Evolutionary conservation across 1,284 basidiomycete species (phyloP).

Genomic region (Trichosporon ovoides): DNA sequence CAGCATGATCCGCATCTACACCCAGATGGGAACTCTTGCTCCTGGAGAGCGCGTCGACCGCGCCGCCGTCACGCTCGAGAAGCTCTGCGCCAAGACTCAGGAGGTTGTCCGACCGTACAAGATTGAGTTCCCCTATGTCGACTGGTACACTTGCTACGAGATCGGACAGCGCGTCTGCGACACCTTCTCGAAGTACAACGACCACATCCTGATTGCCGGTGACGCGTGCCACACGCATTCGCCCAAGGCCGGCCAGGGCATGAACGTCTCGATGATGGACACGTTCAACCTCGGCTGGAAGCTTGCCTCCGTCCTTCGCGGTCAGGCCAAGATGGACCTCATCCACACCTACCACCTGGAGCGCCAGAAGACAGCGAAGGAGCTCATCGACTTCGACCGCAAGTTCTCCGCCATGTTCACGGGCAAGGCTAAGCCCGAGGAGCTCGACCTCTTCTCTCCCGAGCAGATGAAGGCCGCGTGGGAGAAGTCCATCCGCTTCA

Average conservation of each 20-base stretch:
- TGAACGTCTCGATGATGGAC: conserved; percentile 39
- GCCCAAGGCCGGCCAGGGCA: conserved; percentile 40
- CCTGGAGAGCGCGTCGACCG: conserved; percentile 26
- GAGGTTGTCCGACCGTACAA: conserved; percentile 65
- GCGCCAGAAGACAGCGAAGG: conserved; percentile 47
- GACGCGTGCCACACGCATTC: conserved; percentile 41
- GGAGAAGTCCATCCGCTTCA: conserved; percentile 22
- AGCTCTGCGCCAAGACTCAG: conserved; percentile 60
- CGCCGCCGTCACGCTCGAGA: conserved; percentile 51
- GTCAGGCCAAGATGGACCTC: conserved; percentile 61
- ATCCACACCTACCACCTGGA: conserved; percentile 55
- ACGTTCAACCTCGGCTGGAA: conserved; percentile 53
- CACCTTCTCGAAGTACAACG: conserved; percentile 20
- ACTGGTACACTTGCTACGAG: conserved; percentile 43
- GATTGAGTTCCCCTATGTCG: conserved; percentile 51
- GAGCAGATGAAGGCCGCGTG: conserved; percentile 30
- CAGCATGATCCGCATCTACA: conserved; percentile 31
- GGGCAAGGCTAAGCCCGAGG: conserved; percentile 57
- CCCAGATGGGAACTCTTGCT: conserved; percentile 21
- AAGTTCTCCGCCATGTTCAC: conserved; percentile 69
- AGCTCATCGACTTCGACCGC: conserved; percentile 75
- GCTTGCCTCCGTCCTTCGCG: conserved; percentile 52
- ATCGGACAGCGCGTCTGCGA: conserved; percentile 51
- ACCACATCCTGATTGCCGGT: conserved; percentile 38
- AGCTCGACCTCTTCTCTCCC: conserved; percentile 42